Percentiles rank a stretch among this genome's conserved stretches.
Evolutionary conservation across 2,329 filamentous ascomycete genomes (phyloP).

Genomic region (Epichloe festucae): DNA sequence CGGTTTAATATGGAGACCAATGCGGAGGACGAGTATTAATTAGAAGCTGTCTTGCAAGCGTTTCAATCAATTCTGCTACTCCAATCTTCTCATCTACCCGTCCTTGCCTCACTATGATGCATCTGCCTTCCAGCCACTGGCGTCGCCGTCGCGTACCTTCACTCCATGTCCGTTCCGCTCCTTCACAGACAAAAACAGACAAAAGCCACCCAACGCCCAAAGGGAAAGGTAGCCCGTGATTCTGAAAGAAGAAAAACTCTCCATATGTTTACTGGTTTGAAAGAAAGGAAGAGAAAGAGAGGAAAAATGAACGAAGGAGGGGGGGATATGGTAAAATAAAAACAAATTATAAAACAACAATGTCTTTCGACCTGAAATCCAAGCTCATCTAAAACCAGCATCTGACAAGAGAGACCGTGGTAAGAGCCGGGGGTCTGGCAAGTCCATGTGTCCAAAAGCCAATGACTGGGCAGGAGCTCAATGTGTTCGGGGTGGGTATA

Average conservation of each 20-base stretch:
- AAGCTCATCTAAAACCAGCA: conserved; percentile 1
- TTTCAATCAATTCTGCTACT: conserved; percentile 6
- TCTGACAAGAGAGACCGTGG: background rate
- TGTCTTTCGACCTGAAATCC: conserved; percentile 3
- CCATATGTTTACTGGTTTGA: background rate
- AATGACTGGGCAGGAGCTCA: conserved; percentile 3
- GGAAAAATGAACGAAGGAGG: background rate
- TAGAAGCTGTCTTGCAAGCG: background rate
- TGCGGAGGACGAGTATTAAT: too few relatives aligned
- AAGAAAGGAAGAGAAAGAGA: background rate
- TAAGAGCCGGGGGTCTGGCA: background rate
- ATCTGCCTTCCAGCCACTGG: background rate
- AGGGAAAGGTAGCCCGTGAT: background rate
- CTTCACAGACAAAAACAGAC: background rate
- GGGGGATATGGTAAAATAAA: background rate
- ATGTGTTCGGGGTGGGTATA: conserved; percentile 4
- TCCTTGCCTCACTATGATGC: background rate
- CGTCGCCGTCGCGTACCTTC: background rate
- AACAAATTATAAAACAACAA: conserved; percentile 1
- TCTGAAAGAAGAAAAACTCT: background rate
- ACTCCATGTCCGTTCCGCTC: background rate
- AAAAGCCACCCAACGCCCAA: conserved; percentile 1
- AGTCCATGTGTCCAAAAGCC: background rate
- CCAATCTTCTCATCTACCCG: background rate
- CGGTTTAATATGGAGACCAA: too few relatives aligned